These are phyloP conservation scores for Fusarium hostae DNA, from an alignment of 2,329 filamentous ascomycete genomes.

Conservation along the genomic window DNA sequence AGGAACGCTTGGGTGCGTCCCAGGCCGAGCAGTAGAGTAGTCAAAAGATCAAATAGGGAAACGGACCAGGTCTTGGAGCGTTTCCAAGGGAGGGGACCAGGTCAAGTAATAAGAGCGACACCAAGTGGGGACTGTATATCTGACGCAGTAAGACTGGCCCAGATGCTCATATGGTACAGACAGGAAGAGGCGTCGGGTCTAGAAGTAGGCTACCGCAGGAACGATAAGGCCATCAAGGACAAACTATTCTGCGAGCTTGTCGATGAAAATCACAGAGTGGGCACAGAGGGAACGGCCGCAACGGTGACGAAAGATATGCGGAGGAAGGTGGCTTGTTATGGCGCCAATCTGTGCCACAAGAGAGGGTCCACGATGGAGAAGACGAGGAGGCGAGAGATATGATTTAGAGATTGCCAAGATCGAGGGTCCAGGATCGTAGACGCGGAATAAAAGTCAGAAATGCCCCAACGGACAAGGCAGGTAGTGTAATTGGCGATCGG, in stretches of 20 bases:
- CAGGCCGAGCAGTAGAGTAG: conserved; percentile 26
- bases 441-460: conserved; percentile 19
- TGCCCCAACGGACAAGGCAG: conserved; percentile 12
- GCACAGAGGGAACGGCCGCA: conserved; percentile 9
- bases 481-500: conserved; percentile 30
- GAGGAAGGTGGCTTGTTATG: conserved; percentile 35
- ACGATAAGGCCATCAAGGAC: conserved; percentile 25
- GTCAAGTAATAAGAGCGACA: conserved; percentile 40
- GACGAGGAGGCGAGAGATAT: conserved; percentile 8
- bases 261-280: conserved; percentile 9
- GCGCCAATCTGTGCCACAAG: conserved; percentile 21
- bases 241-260: conserved; percentile 13
- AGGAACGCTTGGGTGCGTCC: conserved; percentile 36
- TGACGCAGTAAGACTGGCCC: conserved; percentile 33
- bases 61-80: conserved; percentile 15
- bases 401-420: conserved; percentile 23
- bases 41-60: conserved; percentile 15
- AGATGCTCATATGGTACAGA: conserved; percentile 38
- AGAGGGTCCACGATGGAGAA: not conserved
- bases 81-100: conserved; percentile 29
- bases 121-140: conserved; percentile 28
- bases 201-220: conserved; percentile 39
- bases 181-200: conserved; percentile 40
- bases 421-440: conserved; percentile 17
- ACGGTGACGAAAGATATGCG: conserved; percentile 19